Conservation (phyloP, 73 alveolate genomes). For the Loxodes magnus region DNA sequence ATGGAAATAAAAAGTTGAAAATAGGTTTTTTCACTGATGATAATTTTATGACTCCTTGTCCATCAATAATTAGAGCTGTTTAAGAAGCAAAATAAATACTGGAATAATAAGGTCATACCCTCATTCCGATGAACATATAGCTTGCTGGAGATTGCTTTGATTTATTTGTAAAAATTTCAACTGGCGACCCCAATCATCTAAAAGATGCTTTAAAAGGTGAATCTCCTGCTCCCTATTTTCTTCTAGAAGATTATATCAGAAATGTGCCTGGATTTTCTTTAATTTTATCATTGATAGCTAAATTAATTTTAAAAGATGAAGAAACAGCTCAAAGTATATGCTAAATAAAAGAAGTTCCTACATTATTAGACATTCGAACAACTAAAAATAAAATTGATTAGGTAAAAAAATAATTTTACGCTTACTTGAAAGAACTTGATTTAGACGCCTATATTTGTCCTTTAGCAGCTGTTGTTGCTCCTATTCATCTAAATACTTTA, state of each 20-base stretch:
- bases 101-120: conserved; percentile 17
- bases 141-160: conserved; percentile 9
- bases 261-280: not conserved
- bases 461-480: conserved; percentile 41
- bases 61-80: conserved; percentile 10
- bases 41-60: conserved; percentile 25
- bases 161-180: conserved; percentile 1
- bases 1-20: conserved; percentile 14
- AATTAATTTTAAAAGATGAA: too few relatives aligned
- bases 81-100: not conserved
- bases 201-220: conserved; percentile 17
- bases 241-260: too few relatives aligned
- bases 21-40: conserved; percentile 40
- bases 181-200: conserved; percentile 1
- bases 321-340: not conserved
- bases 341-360: not conserved
- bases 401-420: conserved; percentile 16
- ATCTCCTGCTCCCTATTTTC: conserved; percentile 19
- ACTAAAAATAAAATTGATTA: not conserved
- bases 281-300: not conserved
- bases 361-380: conserved; percentile 11
- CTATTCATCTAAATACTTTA: conserved; percentile 36
- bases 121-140: conserved; percentile 6
- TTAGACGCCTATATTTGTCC: conserved; percentile 52
- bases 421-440: conserved; percentile 24